Evolutionary conservation across 1,139 yeast species (phyloP).

Genomic region (Nematodospora anomalae): DNA sequence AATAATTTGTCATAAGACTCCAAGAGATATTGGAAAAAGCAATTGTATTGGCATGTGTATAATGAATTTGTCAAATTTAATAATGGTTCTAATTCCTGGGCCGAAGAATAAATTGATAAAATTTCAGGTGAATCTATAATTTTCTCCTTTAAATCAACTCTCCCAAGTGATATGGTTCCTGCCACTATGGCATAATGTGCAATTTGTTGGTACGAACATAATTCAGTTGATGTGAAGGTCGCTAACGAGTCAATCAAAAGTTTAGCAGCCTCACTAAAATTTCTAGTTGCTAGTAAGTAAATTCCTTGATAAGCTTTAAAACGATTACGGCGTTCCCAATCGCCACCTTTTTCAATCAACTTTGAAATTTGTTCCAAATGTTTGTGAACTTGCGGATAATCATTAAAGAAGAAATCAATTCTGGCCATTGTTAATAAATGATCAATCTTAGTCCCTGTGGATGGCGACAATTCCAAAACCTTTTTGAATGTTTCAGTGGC

Average conservation of each 20-base stretch:
- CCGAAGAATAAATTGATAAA: slow-evolving; percentile 72
- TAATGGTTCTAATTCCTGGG: slow-evolving; percentile 76
- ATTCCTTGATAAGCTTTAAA: slow-evolving; percentile 90
- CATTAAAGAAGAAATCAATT: slow-evolving; percentile 84
- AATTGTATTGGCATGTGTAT: slow-evolving; percentile 84
- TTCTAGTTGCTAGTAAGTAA: slow-evolving; percentile 79
- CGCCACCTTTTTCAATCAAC: slow-evolving; percentile 94
- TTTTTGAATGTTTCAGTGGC: slow-evolving; percentile 73
- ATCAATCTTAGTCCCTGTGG: slow-evolving; percentile 90
- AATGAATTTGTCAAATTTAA: slow-evolving; percentile 81
- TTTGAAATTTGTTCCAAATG: slow-evolving; percentile 72
- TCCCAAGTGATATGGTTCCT: slow-evolving; percentile 77
- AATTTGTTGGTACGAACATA: slow-evolving; percentile 85
- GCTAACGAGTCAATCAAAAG: slow-evolving; percentile 88
- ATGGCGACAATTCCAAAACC: slow-evolving; percentile 78
- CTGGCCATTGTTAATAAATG: slow-evolving; percentile 77
- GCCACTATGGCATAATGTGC: slow-evolving; percentile 86
- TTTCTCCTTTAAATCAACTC: slow-evolving; percentile 81
- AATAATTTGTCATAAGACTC: slow-evolving; percentile 77
- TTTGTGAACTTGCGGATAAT: slow-evolving; percentile 66
- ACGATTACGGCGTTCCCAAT: slow-evolving; percentile 97
- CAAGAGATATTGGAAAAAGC: slow-evolving; percentile 75
- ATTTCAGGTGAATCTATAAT: slow-evolving; percentile 94
- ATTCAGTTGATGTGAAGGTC: slow-evolving; percentile 93
- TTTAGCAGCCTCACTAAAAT: slow-evolving; percentile 79